phyloP scores from a whole-genome alignment of 805 yeast genomes.

The Pachysolen tannophilus region DNA sequence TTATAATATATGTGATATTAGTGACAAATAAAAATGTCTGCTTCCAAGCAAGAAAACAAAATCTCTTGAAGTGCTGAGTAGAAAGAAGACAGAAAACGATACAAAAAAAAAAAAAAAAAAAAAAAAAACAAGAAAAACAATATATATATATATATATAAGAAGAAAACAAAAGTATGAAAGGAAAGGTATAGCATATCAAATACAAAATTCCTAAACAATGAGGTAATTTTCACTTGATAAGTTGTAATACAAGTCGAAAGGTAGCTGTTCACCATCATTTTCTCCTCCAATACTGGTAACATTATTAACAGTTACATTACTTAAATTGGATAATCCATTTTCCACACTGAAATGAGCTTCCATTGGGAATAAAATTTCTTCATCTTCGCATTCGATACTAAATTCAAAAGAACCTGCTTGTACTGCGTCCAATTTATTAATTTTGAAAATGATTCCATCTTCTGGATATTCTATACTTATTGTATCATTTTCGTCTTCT shows the following conservation, averaged over 20 bases:
- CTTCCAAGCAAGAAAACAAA: too few species aligned
- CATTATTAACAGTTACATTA: slow-evolving; percentile 53
- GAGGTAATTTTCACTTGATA: slow-evolving; percentile 51
- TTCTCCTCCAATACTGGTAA: slow-evolving; percentile 39
- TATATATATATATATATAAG: too few species aligned
- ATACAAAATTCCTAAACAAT: too few species aligned
- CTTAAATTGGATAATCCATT: slow-evolving; percentile 51
- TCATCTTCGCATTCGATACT: slow-evolving; percentile 68
- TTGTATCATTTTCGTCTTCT: slow-evolving; percentile 47
- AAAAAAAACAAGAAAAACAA: too few species aligned
- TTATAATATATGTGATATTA: too few species aligned
- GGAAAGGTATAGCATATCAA: too few species aligned
- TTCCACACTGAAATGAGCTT: slow-evolving; percentile 49
- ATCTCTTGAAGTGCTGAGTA: too few species aligned
- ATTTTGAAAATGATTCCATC: slow-evolving; percentile 67
- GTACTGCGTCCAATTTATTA: slow-evolving; percentile 36
- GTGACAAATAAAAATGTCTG: too few species aligned
- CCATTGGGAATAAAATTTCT: slow-evolving; percentile 85
- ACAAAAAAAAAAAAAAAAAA: too few species aligned
- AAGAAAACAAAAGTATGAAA: too few species aligned
- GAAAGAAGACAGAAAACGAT: too few species aligned
- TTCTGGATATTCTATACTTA: slow-evolving; percentile 49
- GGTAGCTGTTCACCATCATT: slow-evolving; percentile 50
- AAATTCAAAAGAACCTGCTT: slow-evolving; percentile 74
- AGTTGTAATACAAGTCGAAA: slow-evolving; percentile 54